phyloP scores from a whole-genome alignment of 2,329 filamentous ascomycete species.

The Alternaria metachromatica region DNA sequence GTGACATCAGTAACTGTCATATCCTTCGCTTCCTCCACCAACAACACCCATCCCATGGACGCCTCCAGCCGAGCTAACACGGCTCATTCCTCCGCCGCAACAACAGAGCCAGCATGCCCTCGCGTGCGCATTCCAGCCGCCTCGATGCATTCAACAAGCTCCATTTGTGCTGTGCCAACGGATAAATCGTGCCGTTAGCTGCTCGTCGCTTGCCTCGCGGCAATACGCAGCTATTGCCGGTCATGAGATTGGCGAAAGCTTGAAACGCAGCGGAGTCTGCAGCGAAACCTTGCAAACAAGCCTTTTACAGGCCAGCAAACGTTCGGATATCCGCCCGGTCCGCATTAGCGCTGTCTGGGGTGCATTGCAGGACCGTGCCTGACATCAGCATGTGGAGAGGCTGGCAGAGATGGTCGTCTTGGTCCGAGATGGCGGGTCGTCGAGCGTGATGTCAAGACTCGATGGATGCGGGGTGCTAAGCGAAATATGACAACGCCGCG shows the following conservation, averaged over 20 bases:
- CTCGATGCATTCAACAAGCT: neutral
- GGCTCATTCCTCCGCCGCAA: neutral
- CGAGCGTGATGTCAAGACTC: conserved; percentile 22
- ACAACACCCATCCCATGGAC: neutral
- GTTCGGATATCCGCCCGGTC: neutral
- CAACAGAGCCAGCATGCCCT: neutral
- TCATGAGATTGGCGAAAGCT: conserved; percentile 11
- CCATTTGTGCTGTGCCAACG: neutral
- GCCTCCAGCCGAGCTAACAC: neutral
- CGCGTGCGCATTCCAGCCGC: neutral
- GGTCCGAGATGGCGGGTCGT: conserved; percentile 1
- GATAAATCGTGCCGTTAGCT: conserved; percentile 11
- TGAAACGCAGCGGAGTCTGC: neutral
- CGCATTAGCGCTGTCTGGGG: conserved; percentile 16
- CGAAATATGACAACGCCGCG: conserved; percentile 4
- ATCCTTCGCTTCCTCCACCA: neutral
- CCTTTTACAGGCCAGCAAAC: neutral
- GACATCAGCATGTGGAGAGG: conserved; percentile 8
- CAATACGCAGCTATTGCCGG: neutral
- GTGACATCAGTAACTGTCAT: neutral
- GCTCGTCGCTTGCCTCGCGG: neutral
- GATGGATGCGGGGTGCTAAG: conserved; percentile 18
- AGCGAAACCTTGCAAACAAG: neutral
- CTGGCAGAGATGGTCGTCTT: neutral
- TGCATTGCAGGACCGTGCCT: conserved; percentile 14